phyloP scores from a whole-genome alignment of 192 early-diverging fungal genomes.

The Rhizoclosmatium sp. region DNA sequence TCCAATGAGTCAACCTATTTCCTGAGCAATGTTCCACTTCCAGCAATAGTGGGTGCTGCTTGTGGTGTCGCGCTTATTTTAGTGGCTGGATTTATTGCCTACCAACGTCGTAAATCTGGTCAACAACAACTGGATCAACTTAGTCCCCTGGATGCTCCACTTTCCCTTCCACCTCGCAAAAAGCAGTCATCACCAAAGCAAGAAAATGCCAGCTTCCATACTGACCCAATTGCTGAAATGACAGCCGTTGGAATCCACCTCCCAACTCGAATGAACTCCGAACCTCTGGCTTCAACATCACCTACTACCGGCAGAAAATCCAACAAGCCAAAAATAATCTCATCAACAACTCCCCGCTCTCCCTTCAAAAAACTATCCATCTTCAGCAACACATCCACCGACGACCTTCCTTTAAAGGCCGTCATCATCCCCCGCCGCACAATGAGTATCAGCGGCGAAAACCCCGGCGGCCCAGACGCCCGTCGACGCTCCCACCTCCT shows the following conservation, averaged over 20 bases:
- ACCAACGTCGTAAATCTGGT: neutral
- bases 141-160: no score
- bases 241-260: conserved; percentile 7
- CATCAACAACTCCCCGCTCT: neutral
- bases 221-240: conserved; percentile 23
- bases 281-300: neutral
- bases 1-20: neutral
- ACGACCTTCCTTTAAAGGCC: neutral
- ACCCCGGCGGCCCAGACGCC: neutral
- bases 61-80: neutral
- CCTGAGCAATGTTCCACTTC: neutral
- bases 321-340: conserved; percentile 12
- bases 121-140: neutral
- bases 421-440: conserved; percentile 12
- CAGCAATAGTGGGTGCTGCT: neutral
- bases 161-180: no score
- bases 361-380: neutral
- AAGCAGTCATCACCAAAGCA: neutral
- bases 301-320: neutral
- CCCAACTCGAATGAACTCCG: neutral
- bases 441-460: conserved; percentile 4
- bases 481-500: neutral
- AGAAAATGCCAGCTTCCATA: neutral
- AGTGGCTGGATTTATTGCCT: neutral
- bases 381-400: neutral